These are phyloP conservation scores for Brassica nigra DNA, from an alignment of 345 rosid genomes.

Conservation along the genomic window DNA sequence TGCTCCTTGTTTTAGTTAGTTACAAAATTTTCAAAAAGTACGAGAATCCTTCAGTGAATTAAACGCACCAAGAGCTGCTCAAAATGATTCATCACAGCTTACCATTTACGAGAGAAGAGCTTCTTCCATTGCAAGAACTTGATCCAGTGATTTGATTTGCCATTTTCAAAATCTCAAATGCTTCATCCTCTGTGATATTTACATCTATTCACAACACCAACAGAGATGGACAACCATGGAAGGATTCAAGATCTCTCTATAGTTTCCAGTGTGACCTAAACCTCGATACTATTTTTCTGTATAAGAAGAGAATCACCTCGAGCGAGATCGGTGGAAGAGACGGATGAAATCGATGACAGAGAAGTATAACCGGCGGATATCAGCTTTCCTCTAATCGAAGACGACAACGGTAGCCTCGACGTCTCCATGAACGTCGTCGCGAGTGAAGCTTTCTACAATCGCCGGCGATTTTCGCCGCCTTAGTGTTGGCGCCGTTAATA, in stretches of 20 bases:
- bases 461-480: background rate
- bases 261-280: background rate
- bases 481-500: background rate
- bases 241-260: background rate
- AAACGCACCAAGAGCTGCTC: background rate
- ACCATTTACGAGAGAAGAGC: constrained; percentile 51
- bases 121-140: constrained; percentile 32
- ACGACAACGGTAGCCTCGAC: constrained; percentile 44
- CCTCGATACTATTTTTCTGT: background rate
- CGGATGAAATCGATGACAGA: constrained; percentile 36
- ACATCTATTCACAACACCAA: constrained; percentile 41
- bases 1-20: constrained; percentile 50
- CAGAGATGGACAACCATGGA: background rate
- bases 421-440: background rate
- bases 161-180: constrained; percentile 56
- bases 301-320: constrained; percentile 53
- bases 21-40: background rate
- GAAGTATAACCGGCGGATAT: constrained; percentile 65
- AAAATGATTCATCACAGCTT: constrained; percentile 18
- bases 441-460: background rate
- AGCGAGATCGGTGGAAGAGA: constrained; percentile 58
- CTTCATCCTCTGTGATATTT: constrained; percentile 59
- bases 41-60: constrained; percentile 10
- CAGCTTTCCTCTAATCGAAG: constrained; percentile 68
- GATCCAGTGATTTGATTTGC: constrained; percentile 37